A percentile compares a stretch with the other conserved stretches of the same genome.
Evolutionary conservation across 1,139 yeast genomes (phyloP).

Genomic region (Scheffersomyces cryptocercus): DNA sequence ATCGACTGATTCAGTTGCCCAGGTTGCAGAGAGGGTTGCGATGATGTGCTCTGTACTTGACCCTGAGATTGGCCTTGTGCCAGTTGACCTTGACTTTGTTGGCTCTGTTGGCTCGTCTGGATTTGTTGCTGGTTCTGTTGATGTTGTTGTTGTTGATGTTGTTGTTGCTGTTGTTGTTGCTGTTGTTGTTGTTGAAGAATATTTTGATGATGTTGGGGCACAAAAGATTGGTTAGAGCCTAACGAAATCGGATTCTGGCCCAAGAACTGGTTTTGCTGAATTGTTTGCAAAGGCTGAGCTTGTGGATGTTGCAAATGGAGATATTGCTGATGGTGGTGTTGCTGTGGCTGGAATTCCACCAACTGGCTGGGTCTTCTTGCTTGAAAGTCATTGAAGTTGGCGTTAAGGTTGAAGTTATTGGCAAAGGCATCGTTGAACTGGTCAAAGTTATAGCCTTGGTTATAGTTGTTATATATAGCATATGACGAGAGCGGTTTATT

Average conservation of each 20-base stretch:
- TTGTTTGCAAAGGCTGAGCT: slow-evolving; percentile 3
- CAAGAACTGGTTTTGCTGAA: slow-evolving; percentile 6
- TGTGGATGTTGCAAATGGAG: slow-evolving; percentile 8
- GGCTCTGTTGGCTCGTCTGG: slow-evolving; percentile 7
- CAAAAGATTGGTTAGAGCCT: slow-evolving; percentile 9
- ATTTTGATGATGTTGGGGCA: slow-evolving; percentile 4
- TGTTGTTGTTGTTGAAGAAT: slow-evolving; percentile 4
- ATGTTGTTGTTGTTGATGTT: slow-evolving; percentile 1
- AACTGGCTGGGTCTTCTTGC: slow-evolving; percentile 48
- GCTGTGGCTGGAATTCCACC: slow-evolving; percentile 31
- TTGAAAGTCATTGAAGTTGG: slow-evolving; percentile 43
- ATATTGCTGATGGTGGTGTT: slow-evolving; percentile 6
- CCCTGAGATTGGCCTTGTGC: slow-evolving; percentile 5
- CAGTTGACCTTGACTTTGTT: slow-evolving; percentile 9
- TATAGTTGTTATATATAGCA: slow-evolving; percentile 15
- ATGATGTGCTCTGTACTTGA: slow-evolving; percentile 1
- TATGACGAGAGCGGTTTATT: slow-evolving; percentile 15
- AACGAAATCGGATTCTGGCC: slow-evolving; percentile 9
- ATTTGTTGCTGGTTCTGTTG: slow-evolving; percentile 4
- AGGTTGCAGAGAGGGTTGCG: slow-evolving; percentile 3
- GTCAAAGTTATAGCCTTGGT: slow-evolving; percentile 22
- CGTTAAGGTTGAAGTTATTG: slow-evolving; percentile 31
- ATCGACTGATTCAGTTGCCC: slow-evolving; percentile 16
- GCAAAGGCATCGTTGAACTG: slow-evolving; percentile 36
- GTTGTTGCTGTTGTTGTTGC: slow-evolving; percentile 6